Evolutionary conservation across 2,329 filamentous ascomycete genomes (phyloP).

Genomic region (Aspergillus terreus): DNA sequence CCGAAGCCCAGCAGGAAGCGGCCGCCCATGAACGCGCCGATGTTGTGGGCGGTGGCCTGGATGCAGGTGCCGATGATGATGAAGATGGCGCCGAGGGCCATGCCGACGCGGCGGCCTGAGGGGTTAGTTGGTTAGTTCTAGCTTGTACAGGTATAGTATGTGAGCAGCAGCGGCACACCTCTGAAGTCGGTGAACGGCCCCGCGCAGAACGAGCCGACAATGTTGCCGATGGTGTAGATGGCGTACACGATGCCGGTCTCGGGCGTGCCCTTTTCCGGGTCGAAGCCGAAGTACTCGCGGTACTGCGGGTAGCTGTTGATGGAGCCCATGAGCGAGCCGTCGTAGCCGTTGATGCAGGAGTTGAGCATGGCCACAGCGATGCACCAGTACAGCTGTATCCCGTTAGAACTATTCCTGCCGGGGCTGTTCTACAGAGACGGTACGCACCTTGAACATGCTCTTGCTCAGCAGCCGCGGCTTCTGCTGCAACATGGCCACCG

Average conservation of each 20-base stretch:
- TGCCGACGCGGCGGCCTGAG: slow-evolving; percentile 25
- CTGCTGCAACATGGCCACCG: slow-evolving; percentile 28
- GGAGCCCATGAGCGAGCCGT: slow-evolving; percentile 48
- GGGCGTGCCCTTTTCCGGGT: slow-evolving; percentile 36
- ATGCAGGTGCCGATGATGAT: slow-evolving; percentile 25
- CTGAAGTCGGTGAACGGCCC: slow-evolving; percentile 43
- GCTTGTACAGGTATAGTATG: too few relatives aligned
- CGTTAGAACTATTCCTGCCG: background rate
- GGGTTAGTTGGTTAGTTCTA: background rate
- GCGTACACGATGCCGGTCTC: slow-evolving; percentile 47
- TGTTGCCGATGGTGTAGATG: slow-evolving; percentile 48
- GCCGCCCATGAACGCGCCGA: slow-evolving; percentile 28
- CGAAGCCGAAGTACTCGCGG: slow-evolving; percentile 41
- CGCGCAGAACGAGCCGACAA: slow-evolving; percentile 45
- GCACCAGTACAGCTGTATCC: slow-evolving; percentile 36
- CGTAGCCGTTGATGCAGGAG: slow-evolving; percentile 48
- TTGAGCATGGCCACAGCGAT: slow-evolving; percentile 43
- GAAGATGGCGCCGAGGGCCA: slow-evolving; percentile 24
- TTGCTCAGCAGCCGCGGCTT: slow-evolving; percentile 35
- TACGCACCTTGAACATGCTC: slow-evolving; percentile 42
- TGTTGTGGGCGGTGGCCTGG: slow-evolving; percentile 22
- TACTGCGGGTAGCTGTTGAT: slow-evolving; percentile 49
- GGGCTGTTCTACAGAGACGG: background rate
- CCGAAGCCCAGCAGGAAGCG: slow-evolving; percentile 31
- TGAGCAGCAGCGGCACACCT: slow-evolving; percentile 16